phyloP scores from a whole-genome alignment of 176 grass and related monocot genomes.

The Metroxylon sagu region DNA sequence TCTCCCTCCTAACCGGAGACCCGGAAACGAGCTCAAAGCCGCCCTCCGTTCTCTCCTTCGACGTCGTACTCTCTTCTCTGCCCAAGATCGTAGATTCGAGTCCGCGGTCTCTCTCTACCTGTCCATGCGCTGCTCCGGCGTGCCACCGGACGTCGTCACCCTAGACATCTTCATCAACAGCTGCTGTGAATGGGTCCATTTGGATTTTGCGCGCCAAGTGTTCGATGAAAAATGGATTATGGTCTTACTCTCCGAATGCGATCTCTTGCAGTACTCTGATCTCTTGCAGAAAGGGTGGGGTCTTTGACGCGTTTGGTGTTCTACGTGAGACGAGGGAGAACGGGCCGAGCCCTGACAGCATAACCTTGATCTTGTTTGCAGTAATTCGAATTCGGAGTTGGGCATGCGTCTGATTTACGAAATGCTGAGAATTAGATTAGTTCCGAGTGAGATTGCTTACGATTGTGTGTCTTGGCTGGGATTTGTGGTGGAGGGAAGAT shows the following conservation, averaged over 20 bases:
- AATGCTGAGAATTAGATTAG: conserved; percentile 25
- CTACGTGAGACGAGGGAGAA: conserved; percentile 2
- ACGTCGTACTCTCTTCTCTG: conserved; percentile 1
- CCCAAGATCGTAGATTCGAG: neutral
- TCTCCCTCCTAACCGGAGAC: neutral
- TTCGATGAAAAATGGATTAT: conserved; percentile 26
- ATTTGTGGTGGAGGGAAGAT: conserved; percentile 14
- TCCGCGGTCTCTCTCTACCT: neutral
- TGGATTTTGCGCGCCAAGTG: conserved; percentile 11
- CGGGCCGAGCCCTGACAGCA: conserved; percentile 11
- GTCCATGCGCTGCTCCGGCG: neutral
- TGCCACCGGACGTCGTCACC: conserved; percentile 15
- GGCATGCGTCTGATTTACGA: conserved; percentile 5
- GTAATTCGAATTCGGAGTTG: neutral
- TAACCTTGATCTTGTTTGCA: conserved; percentile 12
- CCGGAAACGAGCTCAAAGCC: neutral
- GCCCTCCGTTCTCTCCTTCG: neutral
- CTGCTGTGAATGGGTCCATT: conserved; percentile 5
- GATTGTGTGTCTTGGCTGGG: conserved; percentile 19
- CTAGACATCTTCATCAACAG: conserved; percentile 18
- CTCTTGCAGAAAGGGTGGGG: neutral
- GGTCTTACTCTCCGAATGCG: conserved; percentile 4
- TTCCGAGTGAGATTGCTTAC: conserved; percentile 20
- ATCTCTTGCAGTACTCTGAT: conserved; percentile 27
- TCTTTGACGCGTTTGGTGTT: conserved; percentile 11